These are phyloP conservation scores for Sporothrix inflata DNA, from an alignment of 2,329 filamentous ascomycete species.

Conservation along the genomic window DNA sequence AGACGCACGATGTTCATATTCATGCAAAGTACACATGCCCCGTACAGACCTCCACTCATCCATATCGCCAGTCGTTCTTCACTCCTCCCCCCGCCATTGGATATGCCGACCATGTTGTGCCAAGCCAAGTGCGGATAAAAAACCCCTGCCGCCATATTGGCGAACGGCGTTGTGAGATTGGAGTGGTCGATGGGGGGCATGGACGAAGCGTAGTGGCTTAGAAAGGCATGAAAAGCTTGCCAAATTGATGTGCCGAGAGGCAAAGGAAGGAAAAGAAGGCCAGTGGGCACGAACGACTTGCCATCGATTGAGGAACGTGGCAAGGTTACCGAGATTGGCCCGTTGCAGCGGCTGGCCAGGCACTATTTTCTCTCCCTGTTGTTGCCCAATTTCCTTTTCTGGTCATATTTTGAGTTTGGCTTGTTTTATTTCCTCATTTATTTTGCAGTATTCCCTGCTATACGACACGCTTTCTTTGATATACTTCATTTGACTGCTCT, in stretches of 20 bases:
- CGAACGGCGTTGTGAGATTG: background rate
- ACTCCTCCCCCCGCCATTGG: background rate
- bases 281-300: background rate
- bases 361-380: background rate
- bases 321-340: constrained; percentile 17
- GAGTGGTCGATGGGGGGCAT: background rate
- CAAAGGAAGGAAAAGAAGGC: background rate
- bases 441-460: background rate
- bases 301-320: background rate
- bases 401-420: background rate
- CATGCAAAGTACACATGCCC: constrained; percentile 12
- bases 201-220: background rate
- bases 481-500: background rate
- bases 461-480: background rate
- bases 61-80: background rate
- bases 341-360: background rate
- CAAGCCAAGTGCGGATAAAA: constrained; percentile 18
- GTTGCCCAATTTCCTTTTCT: constrained; percentile 5
- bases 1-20: background rate
- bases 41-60: background rate
- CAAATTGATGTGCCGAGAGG: constrained; percentile 22
- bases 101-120: constrained; percentile 24
- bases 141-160: constrained; percentile 17
- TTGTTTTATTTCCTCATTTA: background rate
- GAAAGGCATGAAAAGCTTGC: constrained; percentile 8